Evolutionary conservation across 2,329 filamentous ascomycete genomes (phyloP), one percentile per base, ranked within the genome.

Genomic region (Rhynchosporium agropyri): DNA sequence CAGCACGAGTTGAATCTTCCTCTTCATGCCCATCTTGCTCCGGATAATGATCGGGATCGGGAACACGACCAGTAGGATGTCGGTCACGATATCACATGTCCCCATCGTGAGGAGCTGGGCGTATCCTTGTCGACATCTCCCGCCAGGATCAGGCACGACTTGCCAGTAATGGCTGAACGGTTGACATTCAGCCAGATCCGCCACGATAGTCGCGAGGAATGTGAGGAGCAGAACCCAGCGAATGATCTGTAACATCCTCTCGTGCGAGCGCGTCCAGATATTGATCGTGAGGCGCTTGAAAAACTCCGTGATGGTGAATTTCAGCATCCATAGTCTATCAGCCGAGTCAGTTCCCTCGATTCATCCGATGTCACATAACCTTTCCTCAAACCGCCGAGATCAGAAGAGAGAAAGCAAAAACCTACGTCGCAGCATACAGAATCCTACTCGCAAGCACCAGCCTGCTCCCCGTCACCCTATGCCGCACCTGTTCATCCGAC

Each of bases 71-170:
- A 99, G 85, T 0, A 97, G 80, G 2, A 97, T 77, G 74, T 99
- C 95, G 15, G 94, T 97, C 38, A 96, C 78, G 64, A 97, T 88
- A 73, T 97, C 95, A 76, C 89, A 90, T 5, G 85, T 83, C n/a
- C 91, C 92, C 89, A 97, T 95, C 33, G 91, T 93, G 67, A 97
- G 80, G 57, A 98, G 84, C 71, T 98, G 92, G 13, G 85, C 90
- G 71, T 90, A 96, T 54, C 91, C 93, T 76, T 93, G 89, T 54
- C 95, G 89, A 75, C 95, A 99, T 72, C 85, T 83, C 36, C 89
- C 86, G 43, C 92, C 92, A 2, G 95, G 94, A 74, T 97, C 91
- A 2, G 95, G 90, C n/a, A 84, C 74, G 15, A 93, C 89, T 76
- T 92, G 90, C 89, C 89, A 93, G 78, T 92, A 91, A 71, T 89